Percentiles rank a stretch among this genome's conserved stretches.
Conservation (phyloP, 345 rosid species). For the Passiflora organensis region DNA sequence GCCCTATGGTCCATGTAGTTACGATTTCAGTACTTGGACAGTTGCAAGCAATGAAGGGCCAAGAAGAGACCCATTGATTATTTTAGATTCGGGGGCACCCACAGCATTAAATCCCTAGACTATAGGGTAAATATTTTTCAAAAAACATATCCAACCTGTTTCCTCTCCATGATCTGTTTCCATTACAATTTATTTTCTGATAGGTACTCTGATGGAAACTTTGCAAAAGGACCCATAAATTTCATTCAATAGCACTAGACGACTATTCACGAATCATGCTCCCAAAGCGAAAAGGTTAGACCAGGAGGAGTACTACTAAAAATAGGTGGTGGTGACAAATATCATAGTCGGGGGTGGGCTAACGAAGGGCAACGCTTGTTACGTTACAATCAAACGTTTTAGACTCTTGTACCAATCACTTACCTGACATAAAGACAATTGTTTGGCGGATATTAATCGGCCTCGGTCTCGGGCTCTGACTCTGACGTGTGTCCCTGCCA, state of each 20-base stretch:
- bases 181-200: background rate
- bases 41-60: background rate
- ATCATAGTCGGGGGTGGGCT: background rate
- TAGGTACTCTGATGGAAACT: no score
- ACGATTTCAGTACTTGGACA: no score
- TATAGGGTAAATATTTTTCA: background rate
- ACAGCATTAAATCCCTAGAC: background rate
- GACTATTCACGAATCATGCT: background rate
- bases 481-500: background rate
- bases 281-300: background rate
- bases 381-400: background rate
- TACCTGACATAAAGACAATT: conserved; percentile 20
- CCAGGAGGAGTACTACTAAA: background rate
- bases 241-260: no score
- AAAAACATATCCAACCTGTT: background rate
- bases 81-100: conserved; percentile 1
- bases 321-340: background rate
- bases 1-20: no score
- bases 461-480: no score
- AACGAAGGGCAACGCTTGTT: no score
- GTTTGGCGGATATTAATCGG: background rate
- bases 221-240: no score
- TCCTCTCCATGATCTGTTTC: background rate
- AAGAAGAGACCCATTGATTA: background rate
- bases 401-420: background rate